These are phyloP conservation scores for Stephania yunnanensis DNA, from an alignment of 164 flowering plant species.

Conservation along the genomic window DNA sequence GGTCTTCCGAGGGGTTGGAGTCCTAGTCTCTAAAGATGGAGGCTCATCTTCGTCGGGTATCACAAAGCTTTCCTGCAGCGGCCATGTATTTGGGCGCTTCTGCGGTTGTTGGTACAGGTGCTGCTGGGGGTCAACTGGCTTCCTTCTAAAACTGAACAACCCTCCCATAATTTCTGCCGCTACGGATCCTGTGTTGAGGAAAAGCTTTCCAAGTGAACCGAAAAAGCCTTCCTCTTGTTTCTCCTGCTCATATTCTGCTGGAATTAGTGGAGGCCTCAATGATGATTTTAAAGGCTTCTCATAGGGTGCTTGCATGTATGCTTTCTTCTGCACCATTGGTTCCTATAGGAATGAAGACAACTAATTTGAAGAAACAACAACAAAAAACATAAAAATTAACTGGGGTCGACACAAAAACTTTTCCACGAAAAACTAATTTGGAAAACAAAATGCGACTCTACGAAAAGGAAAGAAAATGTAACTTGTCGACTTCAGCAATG, in stretches of 20 bases:
- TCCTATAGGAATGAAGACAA: conserved; percentile 30
- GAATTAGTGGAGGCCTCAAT: conserved; percentile 76
- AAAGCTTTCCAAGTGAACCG: conserved; percentile 55
- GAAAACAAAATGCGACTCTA: too few relatives aligned
- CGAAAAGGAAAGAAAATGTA: too few relatives aligned
- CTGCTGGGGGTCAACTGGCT: conserved; percentile 27
- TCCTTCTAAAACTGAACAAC: conserved; percentile 47
- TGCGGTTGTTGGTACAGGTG: conserved; percentile 37
- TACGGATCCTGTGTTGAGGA: conserved; percentile 41
- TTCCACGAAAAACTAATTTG: too few relatives aligned
- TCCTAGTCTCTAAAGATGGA: conserved; percentile 67
- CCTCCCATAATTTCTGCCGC: conserved; percentile 54
- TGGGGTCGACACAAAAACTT: neutral
- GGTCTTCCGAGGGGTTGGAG: conserved; percentile 78
- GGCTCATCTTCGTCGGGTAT: conserved; percentile 85
- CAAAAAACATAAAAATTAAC: neutral
- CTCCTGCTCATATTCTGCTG: conserved; percentile 58
- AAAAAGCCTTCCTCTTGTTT: conserved; percentile 75
- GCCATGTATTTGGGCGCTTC: conserved; percentile 51
- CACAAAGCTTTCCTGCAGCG: conserved; percentile 76
- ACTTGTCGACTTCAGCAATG: neutral
- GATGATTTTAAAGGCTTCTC: conserved; percentile 58
- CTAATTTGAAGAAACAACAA: neutral
- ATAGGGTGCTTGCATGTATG: conserved; percentile 31
- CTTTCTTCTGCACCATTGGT: conserved; percentile 18